phyloP scores from a whole-genome alignment of 1,139 yeast species.

The Pichia cactophila region DNA sequence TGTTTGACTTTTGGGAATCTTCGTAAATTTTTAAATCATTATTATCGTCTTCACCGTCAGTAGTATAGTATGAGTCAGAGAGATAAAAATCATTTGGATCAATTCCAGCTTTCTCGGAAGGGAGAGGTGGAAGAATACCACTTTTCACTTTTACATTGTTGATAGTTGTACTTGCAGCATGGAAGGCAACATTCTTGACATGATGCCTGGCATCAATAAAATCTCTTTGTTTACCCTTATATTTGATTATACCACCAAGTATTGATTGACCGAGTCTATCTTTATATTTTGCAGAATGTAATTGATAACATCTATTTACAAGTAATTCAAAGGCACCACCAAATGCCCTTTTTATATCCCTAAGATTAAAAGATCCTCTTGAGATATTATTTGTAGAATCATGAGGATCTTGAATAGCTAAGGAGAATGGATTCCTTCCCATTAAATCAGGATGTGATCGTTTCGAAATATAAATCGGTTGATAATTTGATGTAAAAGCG shows the following conservation, averaged over 20 bases:
- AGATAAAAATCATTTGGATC: conserved; percentile 18
- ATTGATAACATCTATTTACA: conserved; percentile 59
- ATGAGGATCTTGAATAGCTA: conserved; percentile 87
- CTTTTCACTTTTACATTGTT: conserved; percentile 5
- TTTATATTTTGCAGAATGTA: conserved; percentile 54
- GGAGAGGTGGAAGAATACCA: conserved; percentile 25
- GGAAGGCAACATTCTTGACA: conserved; percentile 55
- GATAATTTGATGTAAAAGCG: conserved; percentile 36
- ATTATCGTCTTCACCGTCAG: conserved; percentile 20
- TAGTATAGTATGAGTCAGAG: conserved; percentile 22
- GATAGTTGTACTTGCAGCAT: conserved; percentile 19
- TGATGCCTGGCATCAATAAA: conserved; percentile 68
- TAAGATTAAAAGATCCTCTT: conserved; percentile 74
- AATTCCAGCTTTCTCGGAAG: conserved; percentile 22
- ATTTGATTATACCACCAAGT: conserved; percentile 72
- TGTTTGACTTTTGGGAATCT: conserved; percentile 17
- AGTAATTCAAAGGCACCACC: conserved; percentile 85
- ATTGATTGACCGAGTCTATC: conserved; percentile 67
- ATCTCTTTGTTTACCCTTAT: conserved; percentile 69
- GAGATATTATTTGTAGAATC: conserved; percentile 78
- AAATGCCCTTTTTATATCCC: conserved; percentile 80
- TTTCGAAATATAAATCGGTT: conserved; percentile 52
- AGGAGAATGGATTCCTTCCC: conserved; percentile 52
- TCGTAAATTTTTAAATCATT: conserved; percentile 11
- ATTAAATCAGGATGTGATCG: conserved; percentile 46